Base-by-base conservation (phyloP, 257 asterid genomes). In the Rubia yunnanensis region DNA sequence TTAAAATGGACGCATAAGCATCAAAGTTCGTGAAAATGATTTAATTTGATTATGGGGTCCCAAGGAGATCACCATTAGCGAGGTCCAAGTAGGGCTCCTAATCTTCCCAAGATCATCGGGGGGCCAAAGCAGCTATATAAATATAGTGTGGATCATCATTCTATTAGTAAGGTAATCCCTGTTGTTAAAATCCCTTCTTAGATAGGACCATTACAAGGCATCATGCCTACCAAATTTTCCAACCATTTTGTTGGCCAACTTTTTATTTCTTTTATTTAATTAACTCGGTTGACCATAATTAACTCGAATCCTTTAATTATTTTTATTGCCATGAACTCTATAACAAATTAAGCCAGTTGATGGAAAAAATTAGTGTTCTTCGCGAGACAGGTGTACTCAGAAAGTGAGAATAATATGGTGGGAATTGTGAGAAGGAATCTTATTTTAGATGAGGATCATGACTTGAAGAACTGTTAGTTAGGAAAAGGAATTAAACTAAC, bases 1-100 rank as follows among this genome's bases (percentile, higher is more conserved):
- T 48, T 48, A 50, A 46, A 20, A 50, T 50, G 57, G 57, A 50
- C 73, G 74, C 58, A 72, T 63, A 74, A 78, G 80, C 84, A 74
- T 84, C 83, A 83, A 86, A 81, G 85, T 79, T 84, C 57, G 85
- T 48, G 57, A 78, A 78, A 79, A 57, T 18, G 71, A 15, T 30
- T 52, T 60, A 26, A 67, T 52, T 56, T 66, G 31, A 67, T 52
- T 56, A 30, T 60, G 27, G 70, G 95, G 89, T 61, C 92, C 89
- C 81, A 56, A 55, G 58, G 62, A 74, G 81, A 84, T 83, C 82
- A 73, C 61, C 66, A 10, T 26, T 38, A 60, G 65, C 69, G 78
- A 58, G 70, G 61, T 73, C 71, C 80, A 68, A 71, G 72, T 13
- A 0, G 77, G 48, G 66, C 60, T 66, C 73, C 72, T 60, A 74